Base-by-base conservation (phyloP, 768 basidiomycete genomes). In the Leucosporidium creatinivorum region DNA sequence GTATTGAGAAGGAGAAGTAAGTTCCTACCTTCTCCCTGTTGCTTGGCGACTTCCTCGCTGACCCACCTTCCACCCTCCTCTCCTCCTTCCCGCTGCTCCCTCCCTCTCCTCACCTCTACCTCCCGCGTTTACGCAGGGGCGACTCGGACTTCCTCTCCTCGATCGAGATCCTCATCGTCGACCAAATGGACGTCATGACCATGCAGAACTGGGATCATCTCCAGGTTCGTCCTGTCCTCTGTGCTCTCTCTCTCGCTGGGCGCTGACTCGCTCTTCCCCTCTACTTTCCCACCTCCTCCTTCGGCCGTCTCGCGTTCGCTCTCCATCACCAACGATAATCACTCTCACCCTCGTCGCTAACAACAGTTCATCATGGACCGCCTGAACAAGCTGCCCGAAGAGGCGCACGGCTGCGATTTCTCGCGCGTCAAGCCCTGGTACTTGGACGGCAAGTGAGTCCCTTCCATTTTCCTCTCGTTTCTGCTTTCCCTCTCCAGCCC, bases 201-300 rank as follows among this genome's bases (percentile, higher is more conserved):
- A 98, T 98, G 96, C 96, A 98, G 80, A 99, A 99, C 74, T 99
- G 96, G 96, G 93, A 97, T 49, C 96, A 98, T 75, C 83, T 93
- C 25, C 90, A 96, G 83, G 93, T 91, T 76, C 47, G 81, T 75
- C 26, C 9, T 8, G 25, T 9, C 33, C n/a, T 49, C 26, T 17
- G 25, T 63, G 25, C 28, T 28, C 15, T 31, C 65, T 8, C 12
- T 25, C 10, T 49, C 49, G 49, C 7, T 50, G 7, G 19, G 50
- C 21, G 25, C 50, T 51, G 25, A 51, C 50, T 51, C 50, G 8
- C 21, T 17, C 9, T n/a, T 26, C 21, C 13, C 13, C 33, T 23
- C 6, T 9, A 2, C 66, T 31, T 7, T 30, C 25, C 44, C 5
- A 50, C 44, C 13, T 25, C 50, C 52, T 21, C 26, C 31, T 10